Conservation (phyloP, 2,329 filamentous ascomycete genomes). For the Curvularia eragrostidis region DNA sequence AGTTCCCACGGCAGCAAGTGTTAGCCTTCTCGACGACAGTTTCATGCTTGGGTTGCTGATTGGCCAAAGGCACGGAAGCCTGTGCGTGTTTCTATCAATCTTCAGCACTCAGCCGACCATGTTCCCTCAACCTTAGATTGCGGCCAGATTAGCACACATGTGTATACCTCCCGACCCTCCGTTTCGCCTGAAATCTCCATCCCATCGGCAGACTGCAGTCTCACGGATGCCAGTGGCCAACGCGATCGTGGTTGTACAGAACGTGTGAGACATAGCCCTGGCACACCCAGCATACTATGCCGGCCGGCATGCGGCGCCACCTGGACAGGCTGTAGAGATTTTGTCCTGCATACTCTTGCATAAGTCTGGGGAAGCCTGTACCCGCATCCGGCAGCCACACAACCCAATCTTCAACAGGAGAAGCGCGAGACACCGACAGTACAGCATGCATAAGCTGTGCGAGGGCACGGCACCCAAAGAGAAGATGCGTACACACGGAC, state of each 20-base stretch:
- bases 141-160: background rate
- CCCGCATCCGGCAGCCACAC: conserved; percentile 24
- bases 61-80: conserved; percentile 1
- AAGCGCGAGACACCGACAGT: conserved; percentile 24
- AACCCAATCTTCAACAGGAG: conserved; percentile 20
- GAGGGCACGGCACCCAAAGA: conserved; percentile 5
- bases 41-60: background rate
- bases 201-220: conserved; percentile 2
- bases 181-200: background rate
- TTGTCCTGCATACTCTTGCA: conserved; percentile 14
- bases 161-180: background rate
- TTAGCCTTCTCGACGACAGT: background rate
- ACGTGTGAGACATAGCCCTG: conserved; percentile 17
- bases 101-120: background rate
- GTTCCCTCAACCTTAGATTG: background rate
- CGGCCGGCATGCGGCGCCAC: conserved; percentile 9
- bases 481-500: background rate
- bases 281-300: conserved; percentile 1
- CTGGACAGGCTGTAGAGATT: conserved; percentile 24
- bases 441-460: conserved; percentile 19
- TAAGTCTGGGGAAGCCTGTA: conserved; percentile 27
- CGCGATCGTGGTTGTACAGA: conserved; percentile 16
- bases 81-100: conserved; percentile 6
- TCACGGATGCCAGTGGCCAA: conserved; percentile 10
- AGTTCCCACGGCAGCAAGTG: background rate